Base-by-base conservation (phyloP, 176 grass and related monocot species). In the Oryza meyeriana region DNA sequence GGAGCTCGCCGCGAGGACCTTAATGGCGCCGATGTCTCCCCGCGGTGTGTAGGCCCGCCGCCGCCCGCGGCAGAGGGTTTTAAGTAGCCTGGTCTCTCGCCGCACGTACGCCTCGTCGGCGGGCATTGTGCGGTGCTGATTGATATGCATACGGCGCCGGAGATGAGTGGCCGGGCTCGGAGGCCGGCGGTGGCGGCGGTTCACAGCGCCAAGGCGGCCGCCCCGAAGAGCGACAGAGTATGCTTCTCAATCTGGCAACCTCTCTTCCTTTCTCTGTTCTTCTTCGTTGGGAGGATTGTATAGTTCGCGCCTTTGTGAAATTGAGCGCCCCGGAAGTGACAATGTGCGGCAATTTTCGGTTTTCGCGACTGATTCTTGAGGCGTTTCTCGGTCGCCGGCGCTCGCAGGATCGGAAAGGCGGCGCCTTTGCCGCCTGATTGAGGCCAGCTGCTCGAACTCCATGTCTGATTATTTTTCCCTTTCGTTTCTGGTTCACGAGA, bases 191-290 rank as follows among this genome's bases (percentile, higher is more conserved):
- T 62, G 68, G 31, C 69, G 26, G 48, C 48, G 12, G n/a, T n/a
- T n/a, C 55, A 32, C 29, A 45, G 74, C 30, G 30, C 66, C 8
- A 86, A 74, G 68, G 61, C 82, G 4, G 31, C 89, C 61, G 27
- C 89, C 61, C 40, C 74, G 30, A 93, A 85, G 87, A 52, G 78
- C 84, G 85, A 77, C 73, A 92, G 92, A 89, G 96, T 95, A 94
- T 71, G 91, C 64, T 81, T 85, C 63, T 59, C n/a, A 59, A 59
- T 59, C n/a, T 59, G 6, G n/a, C 64, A 45, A 26, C 63, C 75
- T 71, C 48, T 72, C 64, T 70, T 47, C 12, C 4, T 57, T 72
- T 3, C 83, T 59, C 88, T 74, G 76, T 76, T 59, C 31, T 30
- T 69, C 20, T 68, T 52, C 38, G 45, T 83, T 85, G 24, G 40